Conservation (phyloP, 2,329 filamentous ascomycete species). For the Botryotinia calthae region DNA sequence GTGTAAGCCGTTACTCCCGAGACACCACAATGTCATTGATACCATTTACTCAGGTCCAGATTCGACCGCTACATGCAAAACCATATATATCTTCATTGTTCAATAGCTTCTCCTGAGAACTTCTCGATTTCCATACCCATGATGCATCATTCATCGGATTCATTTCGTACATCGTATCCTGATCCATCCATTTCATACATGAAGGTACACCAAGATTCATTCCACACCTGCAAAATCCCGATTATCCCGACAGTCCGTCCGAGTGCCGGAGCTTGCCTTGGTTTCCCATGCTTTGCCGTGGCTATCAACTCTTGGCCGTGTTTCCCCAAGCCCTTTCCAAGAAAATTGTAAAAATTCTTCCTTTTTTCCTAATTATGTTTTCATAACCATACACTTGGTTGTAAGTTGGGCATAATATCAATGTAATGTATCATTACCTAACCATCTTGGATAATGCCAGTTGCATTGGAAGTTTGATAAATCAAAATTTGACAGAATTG, state of each 20-base stretch:
- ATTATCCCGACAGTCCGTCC: not conserved
- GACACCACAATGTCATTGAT: not conserved
- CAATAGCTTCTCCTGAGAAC: not conserved
- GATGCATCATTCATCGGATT: not conserved
- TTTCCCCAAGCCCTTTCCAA: conserved; percentile 7
- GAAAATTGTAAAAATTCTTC: not conserved
- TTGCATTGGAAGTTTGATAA: not conserved
- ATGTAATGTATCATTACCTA: not conserved
- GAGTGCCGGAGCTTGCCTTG: not conserved
- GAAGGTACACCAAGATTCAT: not conserved
- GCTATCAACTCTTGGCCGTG: not conserved
- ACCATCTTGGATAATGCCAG: not conserved
- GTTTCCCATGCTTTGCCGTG: conserved; percentile 1
- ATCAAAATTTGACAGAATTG: not conserved
- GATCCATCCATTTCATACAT: not conserved
- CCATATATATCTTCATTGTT: not conserved
- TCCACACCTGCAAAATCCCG: not conserved
- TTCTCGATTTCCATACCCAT: not conserved
- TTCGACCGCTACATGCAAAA: not conserved
- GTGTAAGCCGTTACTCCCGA: not conserved
- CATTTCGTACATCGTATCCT: not conserved
- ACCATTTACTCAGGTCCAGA: not conserved
- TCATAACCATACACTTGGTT: not conserved
- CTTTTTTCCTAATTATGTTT: not conserved
- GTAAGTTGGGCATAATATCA: not conserved